Evolutionary conservation across 2,329 filamentous ascomycete species (phyloP).

Genomic region (Cryphonectria radicalis): DNA sequence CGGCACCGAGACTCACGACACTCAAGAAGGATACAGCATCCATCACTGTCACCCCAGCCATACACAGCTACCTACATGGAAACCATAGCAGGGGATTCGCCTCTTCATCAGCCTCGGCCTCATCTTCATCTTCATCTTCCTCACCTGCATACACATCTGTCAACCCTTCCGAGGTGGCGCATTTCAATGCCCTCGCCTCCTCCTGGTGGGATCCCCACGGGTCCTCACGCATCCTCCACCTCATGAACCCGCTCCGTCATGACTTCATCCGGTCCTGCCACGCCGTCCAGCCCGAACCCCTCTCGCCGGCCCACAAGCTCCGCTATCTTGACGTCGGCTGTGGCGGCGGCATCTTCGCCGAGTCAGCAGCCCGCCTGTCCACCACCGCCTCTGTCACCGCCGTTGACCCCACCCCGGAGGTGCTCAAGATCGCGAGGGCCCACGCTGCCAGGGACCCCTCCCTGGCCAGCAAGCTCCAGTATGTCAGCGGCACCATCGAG

Average conservation of each 20-base stretch:
- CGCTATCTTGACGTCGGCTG: slow-evolving; percentile 91
- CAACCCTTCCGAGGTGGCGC: slow-evolving; percentile 85
- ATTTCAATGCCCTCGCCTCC: slow-evolving; percentile 92
- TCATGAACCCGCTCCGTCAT: slow-evolving; percentile 97
- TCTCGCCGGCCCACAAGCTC: slow-evolving; percentile 48
- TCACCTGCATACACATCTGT: slow-evolving; percentile 65
- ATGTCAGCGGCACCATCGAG: slow-evolving; percentile 80
- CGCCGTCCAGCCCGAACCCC: slow-evolving; percentile 51
- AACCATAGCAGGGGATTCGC: slow-evolving; percentile 7
- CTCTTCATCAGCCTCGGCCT: neutral
- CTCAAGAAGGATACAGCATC: neutral
- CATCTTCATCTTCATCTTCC: slow-evolving; percentile 20
- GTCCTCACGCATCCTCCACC: slow-evolving; percentile 86
- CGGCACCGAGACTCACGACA: neutral
- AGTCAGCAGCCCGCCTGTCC: slow-evolving; percentile 74
- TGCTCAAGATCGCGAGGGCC: slow-evolving; percentile 73
- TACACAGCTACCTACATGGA: slow-evolving; percentile 2
- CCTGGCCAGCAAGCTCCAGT: slow-evolving; percentile 67
- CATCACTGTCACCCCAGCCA: slow-evolving; percentile 12
- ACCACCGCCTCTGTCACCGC: slow-evolving; percentile 69
- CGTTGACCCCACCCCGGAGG: slow-evolving; percentile 76
- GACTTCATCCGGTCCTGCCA: slow-evolving; percentile 83
- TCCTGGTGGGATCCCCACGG: slow-evolving; percentile 98
- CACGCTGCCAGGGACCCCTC: slow-evolving; percentile 77
- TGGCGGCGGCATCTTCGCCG: slow-evolving; percentile 95